These are phyloP conservation scores for Aspergillus eucalypticola DNA, from an alignment of 2,329 filamentous ascomycete species.

Conservation along the genomic window DNA sequence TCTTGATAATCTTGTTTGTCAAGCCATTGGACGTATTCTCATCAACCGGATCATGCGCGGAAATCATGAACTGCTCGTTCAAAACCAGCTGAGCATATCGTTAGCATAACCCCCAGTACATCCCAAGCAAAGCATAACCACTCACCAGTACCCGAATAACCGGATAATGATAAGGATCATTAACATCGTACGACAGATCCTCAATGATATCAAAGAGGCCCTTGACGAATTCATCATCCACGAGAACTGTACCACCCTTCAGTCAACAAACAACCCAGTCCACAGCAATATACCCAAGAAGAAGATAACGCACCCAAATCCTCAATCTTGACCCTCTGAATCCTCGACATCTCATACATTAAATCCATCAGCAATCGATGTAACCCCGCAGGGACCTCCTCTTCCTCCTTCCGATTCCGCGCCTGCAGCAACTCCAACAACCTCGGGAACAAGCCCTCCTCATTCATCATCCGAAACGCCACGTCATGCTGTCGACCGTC, in stretches of 20 bases:
- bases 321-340: slow-evolving; percentile 74
- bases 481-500: slow-evolving; percentile 78
- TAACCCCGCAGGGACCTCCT: slow-evolving; percentile 55
- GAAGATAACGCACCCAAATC: slow-evolving; percentile 67
- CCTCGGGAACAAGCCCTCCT: slow-evolving; percentile 78
- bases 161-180: slow-evolving; percentile 94
- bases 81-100: slow-evolving; percentile 70
- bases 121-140: slow-evolving; percentile 15
- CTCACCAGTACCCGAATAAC: slow-evolving; percentile 87
- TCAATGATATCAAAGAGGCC: slow-evolving; percentile 88
- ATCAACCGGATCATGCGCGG: slow-evolving; percentile 56
- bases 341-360: slow-evolving; percentile 93
- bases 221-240: slow-evolving; percentile 76
- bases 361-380: slow-evolving; percentile 83
- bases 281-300: background rate
- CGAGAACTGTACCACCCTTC: slow-evolving; percentile 45
- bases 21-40: slow-evolving; percentile 53
- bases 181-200: slow-evolving; percentile 77
- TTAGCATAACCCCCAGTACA: slow-evolving; percentile 17
- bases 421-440: slow-evolving; percentile 78
- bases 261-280: slow-evolving; percentile 1
- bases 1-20: slow-evolving; percentile 92
- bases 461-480: slow-evolving; percentile 83
- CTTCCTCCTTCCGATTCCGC: slow-evolving; percentile 55
- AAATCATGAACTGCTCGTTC: slow-evolving; percentile 98